Evolutionary conservation across 257 asterid genomes (phyloP), one percentile per base, ranked within the genome.

Genomic region (Solanum gandarillasii): DNA sequence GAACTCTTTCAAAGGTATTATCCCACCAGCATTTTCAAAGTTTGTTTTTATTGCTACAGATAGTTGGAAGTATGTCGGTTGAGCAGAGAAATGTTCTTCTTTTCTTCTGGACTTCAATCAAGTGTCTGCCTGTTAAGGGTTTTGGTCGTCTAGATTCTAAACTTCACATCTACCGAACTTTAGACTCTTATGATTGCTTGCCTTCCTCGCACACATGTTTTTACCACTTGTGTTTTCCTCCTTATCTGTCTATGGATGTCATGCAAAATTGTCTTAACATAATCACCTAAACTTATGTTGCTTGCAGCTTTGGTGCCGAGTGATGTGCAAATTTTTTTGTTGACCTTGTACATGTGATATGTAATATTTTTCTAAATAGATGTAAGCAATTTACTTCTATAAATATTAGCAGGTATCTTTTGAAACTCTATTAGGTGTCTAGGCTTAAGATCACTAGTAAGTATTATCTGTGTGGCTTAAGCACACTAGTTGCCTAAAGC

Each of bases 151-250:
- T 97, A 93, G 92, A 93, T 76, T 97, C 98, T 71, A 92, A 92
- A 43, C 95, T 97, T 78, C 88, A 84, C 94, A 92, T 97, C 87
- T 94, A 93, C 60, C 92, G 60, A 89, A 83, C 91, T 11, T 83
- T 88, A 0, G 95, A 91, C 91, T 68, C 95, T 1, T 34, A 25
- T 13, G 92, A 95, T 27, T 95, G 92, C 29, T 91, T 97, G 86
- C 98, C 99, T 12, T 92, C 98, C 3, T 95, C 98, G 62, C 98
- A 91, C 84, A 95, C 98, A 72, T 96, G 98, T 95, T 96, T 96
- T 92, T 92, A 92, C 92, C 92, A 95, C 87, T 31, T 97, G 89
- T 93, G 94, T 87, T 91, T 97, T 71, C 98, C 97, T 13, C 93
- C 94, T 35, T 97, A 95, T 88, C 90, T 94, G 16, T 88, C 93